Evolutionary conservation across 345 rosid species (phyloP), one percentile per base, ranked within the genome.

Genomic region (Turritis glabra): DNA sequence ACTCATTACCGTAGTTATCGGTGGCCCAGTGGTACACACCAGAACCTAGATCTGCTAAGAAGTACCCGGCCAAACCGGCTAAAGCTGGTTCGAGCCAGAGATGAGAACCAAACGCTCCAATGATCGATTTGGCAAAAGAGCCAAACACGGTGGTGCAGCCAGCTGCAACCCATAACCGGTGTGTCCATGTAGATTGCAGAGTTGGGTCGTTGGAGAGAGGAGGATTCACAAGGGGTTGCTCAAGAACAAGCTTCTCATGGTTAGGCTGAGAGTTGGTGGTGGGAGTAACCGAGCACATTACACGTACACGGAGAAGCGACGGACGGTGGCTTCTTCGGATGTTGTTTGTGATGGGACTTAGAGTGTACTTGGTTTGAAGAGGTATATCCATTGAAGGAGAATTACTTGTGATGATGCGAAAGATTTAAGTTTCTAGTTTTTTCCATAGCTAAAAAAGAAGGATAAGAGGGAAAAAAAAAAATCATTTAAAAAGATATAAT

Each of bases 1-100:
- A 83, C 17, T 68, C 89, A 63, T 82, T 87, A 0, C 98, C 97
- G 10, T 89, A 90, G 72, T 93, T 93, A 61, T 93, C 98, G 1
- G 87, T 88, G 25, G 92, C 93, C 98, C 98, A 93, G 30, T 93
- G 97, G 84, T 90, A 93, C 10, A 90, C 84, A 26, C 97, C 97
- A 5, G 97, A 89, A 41, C 90, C 89, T 2, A 93, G 85, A 77
- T 93, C 98, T 18, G 92, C 93, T n/a, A 86, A 76, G 64, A 89
- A 30, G 73, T 90, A 93, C 3, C 97, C 97, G 18, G 82, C 50
- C 40, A 69, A 84, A 56, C 92, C 88, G 4, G 94, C 92, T 62
- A 89, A 56, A 48, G 85, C 19, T 32, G 98, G 91, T 53, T 86
- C 82, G 0, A 85, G 64, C 91, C 85, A 84, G 25, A 61, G 30